A percentile compares a stretch with the other conserved stretches of the same genome.
These are phyloP conservation scores for Aspergillus bombycis DNA, from an alignment of 2,329 filamentous ascomycete genomes.

Conservation along the genomic window DNA sequence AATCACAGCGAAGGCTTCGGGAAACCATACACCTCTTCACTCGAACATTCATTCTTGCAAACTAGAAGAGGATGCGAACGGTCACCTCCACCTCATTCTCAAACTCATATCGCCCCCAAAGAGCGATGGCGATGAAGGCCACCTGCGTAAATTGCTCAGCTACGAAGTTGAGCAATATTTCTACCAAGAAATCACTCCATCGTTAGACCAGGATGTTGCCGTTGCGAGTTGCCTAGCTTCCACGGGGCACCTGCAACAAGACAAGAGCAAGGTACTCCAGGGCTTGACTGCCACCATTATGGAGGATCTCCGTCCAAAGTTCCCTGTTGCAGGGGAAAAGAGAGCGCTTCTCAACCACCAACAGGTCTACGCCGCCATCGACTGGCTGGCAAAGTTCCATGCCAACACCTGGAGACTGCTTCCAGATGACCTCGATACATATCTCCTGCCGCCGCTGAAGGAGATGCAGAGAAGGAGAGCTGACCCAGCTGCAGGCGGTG, in stretches of 20 bases:
- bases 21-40: constrained; percentile 15
- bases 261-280: constrained; percentile 24
- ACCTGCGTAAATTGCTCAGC: constrained; percentile 67
- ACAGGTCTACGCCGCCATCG: constrained; percentile 59
- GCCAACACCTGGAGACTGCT: constrained; percentile 52
- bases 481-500: constrained; percentile 4
- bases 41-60: neutral
- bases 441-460: constrained; percentile 57
- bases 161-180: constrained; percentile 71
- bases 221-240: constrained; percentile 58
- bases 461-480: constrained; percentile 46
- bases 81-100: constrained; percentile 51
- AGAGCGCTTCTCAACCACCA: constrained; percentile 45
- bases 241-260: constrained; percentile 32
- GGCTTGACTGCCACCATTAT: constrained; percentile 59
- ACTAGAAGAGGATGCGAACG: neutral
- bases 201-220: constrained; percentile 47
- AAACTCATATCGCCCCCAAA: constrained; percentile 63
- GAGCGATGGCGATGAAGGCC: constrained; percentile 56
- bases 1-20: constrained; percentile 48
- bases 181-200: constrained; percentile 60
- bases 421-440: constrained; percentile 31
- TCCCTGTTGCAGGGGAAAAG: constrained; percentile 54
- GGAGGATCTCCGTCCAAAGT: constrained; percentile 58
- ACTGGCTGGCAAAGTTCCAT: constrained; percentile 68